Base-by-base conservation (phyloP, 192 early-diverging fungal genomes). In the Coemansia sp. region DNA sequence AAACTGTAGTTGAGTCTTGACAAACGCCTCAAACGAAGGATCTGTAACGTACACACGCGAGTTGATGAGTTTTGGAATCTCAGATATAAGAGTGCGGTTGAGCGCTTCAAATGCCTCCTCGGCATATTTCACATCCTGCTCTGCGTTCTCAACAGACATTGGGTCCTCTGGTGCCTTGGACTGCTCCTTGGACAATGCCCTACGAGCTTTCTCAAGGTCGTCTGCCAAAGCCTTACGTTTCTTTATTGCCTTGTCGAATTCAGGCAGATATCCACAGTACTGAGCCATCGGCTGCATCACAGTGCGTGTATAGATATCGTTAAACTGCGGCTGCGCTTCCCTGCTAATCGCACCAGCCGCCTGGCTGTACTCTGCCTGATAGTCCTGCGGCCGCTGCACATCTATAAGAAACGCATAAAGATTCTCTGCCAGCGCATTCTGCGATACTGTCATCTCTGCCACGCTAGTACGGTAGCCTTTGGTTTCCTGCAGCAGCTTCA, bases 1-100 rank as follows among this genome's bases (percentile, higher is more conserved):
- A 83, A 98, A 98, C 62, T 87, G 85, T n/a, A 96, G 73, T 73
- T 99, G 96, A 17, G 90, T 85, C 80, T 96, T 95, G 58, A 97
- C 91, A 25, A 99, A 80, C 7, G 95, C 96, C 70, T 97, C 95
- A 69, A 99, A 96, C 21, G 93, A 93, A 2, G 97, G 97, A 27
- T 98, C 94, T 53, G 97, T 76, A 64, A 95, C 95, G 4, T 92
- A 91, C 0, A 97, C 90, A 30, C 95, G 82, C 23, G 93, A 70
- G 51, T 93, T 92, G 52, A 99, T 88, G 0, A 98, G 86, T 72
- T 90, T 90, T 10, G 97, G 97, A 42, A 98, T 87, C 65, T 98
- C 95, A 11, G 84, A 78, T 22, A 95, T 75, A 36, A 99, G 84
- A 56, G 88, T 86, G 22, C 76, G 75, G 75, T 99, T 97, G 66